A percentile compares a stretch with the other conserved stretches of the same genome.
phyloP scores from a whole-genome alignment of 2,329 filamentous ascomycete species.

The Fusarium illudens region DNA sequence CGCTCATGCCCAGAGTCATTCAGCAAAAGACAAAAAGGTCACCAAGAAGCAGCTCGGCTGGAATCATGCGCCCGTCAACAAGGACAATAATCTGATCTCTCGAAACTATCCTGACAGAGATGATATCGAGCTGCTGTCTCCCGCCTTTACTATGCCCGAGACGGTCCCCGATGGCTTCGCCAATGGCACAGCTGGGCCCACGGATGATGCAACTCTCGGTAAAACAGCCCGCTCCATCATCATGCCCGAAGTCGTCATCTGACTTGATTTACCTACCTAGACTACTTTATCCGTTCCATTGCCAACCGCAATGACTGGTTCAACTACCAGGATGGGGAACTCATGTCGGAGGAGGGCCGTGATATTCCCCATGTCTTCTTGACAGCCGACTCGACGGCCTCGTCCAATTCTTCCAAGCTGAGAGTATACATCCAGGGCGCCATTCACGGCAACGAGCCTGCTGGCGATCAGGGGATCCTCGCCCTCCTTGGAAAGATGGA shows the following conservation, averaged over 20 bases:
- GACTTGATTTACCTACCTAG: neutral
- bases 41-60: neutral
- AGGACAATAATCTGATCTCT: neutral
- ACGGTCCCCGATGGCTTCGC: neutral
- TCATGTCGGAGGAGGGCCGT: neutral
- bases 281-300: neutral
- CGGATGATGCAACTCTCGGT: neutral
- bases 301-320: neutral
- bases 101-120: neutral
- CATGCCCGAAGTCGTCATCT: too few species aligned
- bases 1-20: neutral
- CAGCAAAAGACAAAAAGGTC: neutral
- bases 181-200: neutral
- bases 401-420: conserved; percentile 5
- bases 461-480: conserved; percentile 40
- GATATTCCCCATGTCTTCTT: conserved; percentile 8
- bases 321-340: neutral
- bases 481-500: conserved; percentile 42
- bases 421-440: conserved; percentile 42
- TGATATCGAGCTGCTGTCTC: neutral
- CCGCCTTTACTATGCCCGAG: neutral
- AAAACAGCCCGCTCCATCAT: neutral
- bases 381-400: neutral
- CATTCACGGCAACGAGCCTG: conserved; percentile 44
- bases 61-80: neutral